phyloP scores from a whole-genome alignment of 805 yeast genomes.

The Priceomyces carsonii region DNA sequence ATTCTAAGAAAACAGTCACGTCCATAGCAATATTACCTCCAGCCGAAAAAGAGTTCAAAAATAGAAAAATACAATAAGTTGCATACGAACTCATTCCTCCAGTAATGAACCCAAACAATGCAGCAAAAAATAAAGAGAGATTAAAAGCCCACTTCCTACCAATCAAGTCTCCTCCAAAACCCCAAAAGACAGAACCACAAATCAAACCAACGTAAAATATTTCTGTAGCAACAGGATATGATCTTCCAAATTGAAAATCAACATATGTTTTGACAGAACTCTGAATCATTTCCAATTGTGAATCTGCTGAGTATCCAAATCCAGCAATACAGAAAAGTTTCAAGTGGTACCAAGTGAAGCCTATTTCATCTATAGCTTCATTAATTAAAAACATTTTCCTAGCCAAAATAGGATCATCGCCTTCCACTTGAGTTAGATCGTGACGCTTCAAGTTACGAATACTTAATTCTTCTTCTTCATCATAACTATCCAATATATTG shows the following conservation, averaged over 20 bases:
- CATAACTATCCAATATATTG: too few relatives aligned
- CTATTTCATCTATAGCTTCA: conserved; percentile 35
- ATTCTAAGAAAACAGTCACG: conserved; percentile 27
- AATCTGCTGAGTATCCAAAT: conserved; percentile 57
- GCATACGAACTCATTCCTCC: conserved; percentile 29
- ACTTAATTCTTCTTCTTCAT: conserved; percentile 1
- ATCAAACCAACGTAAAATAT: conserved; percentile 44
- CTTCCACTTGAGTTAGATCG: conserved; percentile 5
- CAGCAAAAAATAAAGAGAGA: conserved; percentile 20
- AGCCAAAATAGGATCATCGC: conserved; percentile 10
- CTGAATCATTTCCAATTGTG: conserved; percentile 50
- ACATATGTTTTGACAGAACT: conserved; percentile 47
- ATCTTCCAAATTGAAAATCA: conserved; percentile 47
- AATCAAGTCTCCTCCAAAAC: conserved; percentile 54
- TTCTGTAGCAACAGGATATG: conserved; percentile 46
- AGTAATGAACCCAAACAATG: conserved; percentile 22
- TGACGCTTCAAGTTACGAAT: conserved; percentile 13
- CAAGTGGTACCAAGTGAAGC: conserved; percentile 55
- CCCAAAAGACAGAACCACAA: conserved; percentile 57
- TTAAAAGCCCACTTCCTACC: conserved; percentile 55
- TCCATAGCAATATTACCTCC: conserved; percentile 33
- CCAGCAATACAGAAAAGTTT: conserved; percentile 54
- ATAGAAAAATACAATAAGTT: conserved; percentile 23
- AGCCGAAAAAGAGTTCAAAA: conserved; percentile 21
- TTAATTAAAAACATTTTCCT: conserved; percentile 29